Percentiles rank a stretch among this genome's conserved stretches.
Conservation (phyloP, 139 green algal genomes). For the Chlorella sp. region DNA sequence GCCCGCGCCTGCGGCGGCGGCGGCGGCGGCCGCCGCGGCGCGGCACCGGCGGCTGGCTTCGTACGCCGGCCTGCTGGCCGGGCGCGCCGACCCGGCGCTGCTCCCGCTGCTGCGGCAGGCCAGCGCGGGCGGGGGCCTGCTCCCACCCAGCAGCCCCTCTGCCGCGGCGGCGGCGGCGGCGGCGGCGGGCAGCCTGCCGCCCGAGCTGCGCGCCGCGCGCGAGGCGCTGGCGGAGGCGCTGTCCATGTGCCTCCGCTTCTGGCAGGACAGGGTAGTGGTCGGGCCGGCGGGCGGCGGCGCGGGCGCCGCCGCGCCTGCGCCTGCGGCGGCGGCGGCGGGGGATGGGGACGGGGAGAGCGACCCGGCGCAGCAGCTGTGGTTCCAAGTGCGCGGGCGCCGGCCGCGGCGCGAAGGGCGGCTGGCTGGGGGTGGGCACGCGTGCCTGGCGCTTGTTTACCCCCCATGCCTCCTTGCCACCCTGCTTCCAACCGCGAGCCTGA, state of each 20-base stretch:
- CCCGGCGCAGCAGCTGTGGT: constrained; percentile 41
- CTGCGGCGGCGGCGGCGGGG: background rate
- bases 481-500: no score
- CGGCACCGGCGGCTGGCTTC: no score
- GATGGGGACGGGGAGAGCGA: background rate
- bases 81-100: background rate
- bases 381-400: no score
- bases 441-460: background rate
- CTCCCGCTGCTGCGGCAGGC: background rate
- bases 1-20: no score
- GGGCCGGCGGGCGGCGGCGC: background rate
- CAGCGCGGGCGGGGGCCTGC: background rate
- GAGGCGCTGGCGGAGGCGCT: constrained; percentile 3
- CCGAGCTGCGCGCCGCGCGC: constrained; percentile 1
- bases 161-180: background rate
- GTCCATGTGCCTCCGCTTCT: constrained; percentile 24
- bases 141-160: background rate
- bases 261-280: constrained; percentile 4
- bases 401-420: no score
- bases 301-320: background rate
- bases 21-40: no score
- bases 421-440: constrained; percentile 1
- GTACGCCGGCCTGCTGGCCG: no score
- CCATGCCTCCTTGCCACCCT: no score
- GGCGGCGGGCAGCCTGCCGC: background rate